Percentiles rank a stretch among this genome's conserved stretches.
These are phyloP conservation scores for Ophiostoma triangulosporum DNA, from an alignment of 2,329 filamentous ascomycete species.

Conservation along the genomic window DNA sequence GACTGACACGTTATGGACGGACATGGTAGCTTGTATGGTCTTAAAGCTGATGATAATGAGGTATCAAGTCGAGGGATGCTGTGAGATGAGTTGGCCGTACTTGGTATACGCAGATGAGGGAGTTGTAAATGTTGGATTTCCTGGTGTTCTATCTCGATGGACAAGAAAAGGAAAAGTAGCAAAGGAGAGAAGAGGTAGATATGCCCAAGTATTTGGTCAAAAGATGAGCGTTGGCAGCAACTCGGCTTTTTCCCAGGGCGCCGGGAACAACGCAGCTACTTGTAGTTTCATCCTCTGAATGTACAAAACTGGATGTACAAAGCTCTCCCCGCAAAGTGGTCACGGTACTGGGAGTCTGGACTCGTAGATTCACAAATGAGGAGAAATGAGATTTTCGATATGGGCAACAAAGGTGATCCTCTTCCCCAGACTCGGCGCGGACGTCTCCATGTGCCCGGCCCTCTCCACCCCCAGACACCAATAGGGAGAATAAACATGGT, in stretches of 20 bases:
- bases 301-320: no score
- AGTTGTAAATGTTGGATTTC: background rate
- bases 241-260: background rate
- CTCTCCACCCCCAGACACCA: background rate
- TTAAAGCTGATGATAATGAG: background rate
- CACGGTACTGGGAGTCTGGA: background rate
- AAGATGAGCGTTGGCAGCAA: background rate
- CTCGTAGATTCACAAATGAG: background rate
- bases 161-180: background rate
- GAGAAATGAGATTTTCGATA: background rate
- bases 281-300: no score
- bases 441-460: background rate
- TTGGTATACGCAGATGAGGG: background rate
- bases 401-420: background rate
- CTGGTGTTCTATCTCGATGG: background rate
- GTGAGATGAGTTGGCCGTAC: background rate
- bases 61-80: background rate
- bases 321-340: background rate
- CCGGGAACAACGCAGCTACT: background rate
- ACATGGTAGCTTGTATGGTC: background rate
- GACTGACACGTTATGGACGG: slow-evolving; percentile 1
- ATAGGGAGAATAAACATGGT: background rate
- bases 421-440: background rate
- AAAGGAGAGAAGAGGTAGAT: background rate
- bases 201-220: background rate